A percentile compares a stretch with the other conserved stretches of the same genome.
phyloP scores from a whole-genome alignment of 2,329 filamentous ascomycete genomes.

The Ceratocystis variospora region DNA sequence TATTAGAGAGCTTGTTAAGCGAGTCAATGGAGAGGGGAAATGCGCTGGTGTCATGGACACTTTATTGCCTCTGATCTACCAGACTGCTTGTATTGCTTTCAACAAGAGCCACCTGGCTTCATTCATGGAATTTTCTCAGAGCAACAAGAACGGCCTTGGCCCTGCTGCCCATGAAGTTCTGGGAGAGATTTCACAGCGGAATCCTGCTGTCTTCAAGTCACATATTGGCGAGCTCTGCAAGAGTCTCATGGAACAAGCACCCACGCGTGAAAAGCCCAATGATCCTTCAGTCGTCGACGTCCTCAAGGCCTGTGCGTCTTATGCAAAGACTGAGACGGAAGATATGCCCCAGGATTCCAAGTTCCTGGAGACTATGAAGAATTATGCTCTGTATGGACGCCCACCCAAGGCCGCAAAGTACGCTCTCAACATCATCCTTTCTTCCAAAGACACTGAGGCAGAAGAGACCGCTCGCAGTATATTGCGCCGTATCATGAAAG shows the following conservation, averaged over 20 bases:
- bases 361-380: slow-evolving; percentile 66
- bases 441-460: slow-evolving; percentile 57
- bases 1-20: slow-evolving; percentile 76
- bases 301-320: slow-evolving; percentile 84
- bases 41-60: slow-evolving; percentile 58
- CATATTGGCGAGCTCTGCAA: slow-evolving; percentile 87
- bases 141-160: slow-evolving; percentile 65
- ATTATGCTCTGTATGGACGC: slow-evolving; percentile 68
- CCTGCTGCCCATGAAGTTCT: slow-evolving; percentile 74
- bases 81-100: slow-evolving; percentile 71
- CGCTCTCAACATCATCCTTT: slow-evolving; percentile 78
- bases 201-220: slow-evolving; percentile 81
- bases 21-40: slow-evolving; percentile 41
- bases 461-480: slow-evolving; percentile 75
- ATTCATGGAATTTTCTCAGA: slow-evolving; percentile 77
- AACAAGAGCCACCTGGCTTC: slow-evolving; percentile 87
- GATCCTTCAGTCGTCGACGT: slow-evolving; percentile 71
- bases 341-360: slow-evolving; percentile 72
- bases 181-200: slow-evolving; percentile 79
- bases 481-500: slow-evolving; percentile 58
- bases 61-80: slow-evolving; percentile 67
- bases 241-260: slow-evolving; percentile 67
- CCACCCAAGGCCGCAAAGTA: slow-evolving; percentile 82
- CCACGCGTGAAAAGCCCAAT: slow-evolving; percentile 52
- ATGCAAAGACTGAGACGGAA: slow-evolving; percentile 69